Evolutionary conservation across 768 basidiomycete species (phyloP).

Genomic region (Artomyces pyxidatus): DNA sequence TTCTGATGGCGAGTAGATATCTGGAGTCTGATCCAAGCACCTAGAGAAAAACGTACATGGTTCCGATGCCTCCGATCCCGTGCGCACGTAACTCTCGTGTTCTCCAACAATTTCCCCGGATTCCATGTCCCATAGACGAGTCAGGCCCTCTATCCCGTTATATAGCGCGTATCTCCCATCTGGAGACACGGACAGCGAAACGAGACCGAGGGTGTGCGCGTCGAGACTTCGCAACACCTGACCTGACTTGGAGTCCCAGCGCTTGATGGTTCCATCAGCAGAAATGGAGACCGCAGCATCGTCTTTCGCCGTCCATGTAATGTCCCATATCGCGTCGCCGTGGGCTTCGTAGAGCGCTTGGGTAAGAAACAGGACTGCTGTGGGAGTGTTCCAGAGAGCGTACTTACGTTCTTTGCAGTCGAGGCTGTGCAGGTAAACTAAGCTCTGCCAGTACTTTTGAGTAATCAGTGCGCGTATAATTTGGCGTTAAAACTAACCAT

Average conservation of each 20-base stretch:
- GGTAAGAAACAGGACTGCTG: too few relatives aligned
- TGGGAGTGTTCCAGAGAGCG: constrained; percentile 18
- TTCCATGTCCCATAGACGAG: constrained; percentile 63
- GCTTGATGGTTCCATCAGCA: constrained; percentile 70
- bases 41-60: constrained; percentile 48
- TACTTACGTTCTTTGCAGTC: constrained; percentile 80
- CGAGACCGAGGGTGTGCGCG: constrained; percentile 79
- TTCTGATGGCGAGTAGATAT: too few relatives aligned
- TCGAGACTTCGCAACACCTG: constrained; percentile 51
- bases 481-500: constrained; percentile 5
- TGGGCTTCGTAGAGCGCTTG: constrained; percentile 49
- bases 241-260: constrained; percentile 61
- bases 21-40: not conserved
- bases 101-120: constrained; percentile 52
- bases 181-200: constrained; percentile 67
- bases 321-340: constrained; percentile 71
- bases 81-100: constrained; percentile 66
- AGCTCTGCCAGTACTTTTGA: constrained; percentile 36
- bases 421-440: constrained; percentile 64
- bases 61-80: constrained; percentile 58
- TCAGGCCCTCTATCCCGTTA: constrained; percentile 81
- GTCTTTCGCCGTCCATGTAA: constrained; percentile 54
- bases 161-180: constrained; percentile 62
- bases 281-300: constrained; percentile 64
- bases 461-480: constrained; percentile 1